Conservation (phyloP, 129 eudicot genomes). For the Smallanthus sonchifolius region DNA sequence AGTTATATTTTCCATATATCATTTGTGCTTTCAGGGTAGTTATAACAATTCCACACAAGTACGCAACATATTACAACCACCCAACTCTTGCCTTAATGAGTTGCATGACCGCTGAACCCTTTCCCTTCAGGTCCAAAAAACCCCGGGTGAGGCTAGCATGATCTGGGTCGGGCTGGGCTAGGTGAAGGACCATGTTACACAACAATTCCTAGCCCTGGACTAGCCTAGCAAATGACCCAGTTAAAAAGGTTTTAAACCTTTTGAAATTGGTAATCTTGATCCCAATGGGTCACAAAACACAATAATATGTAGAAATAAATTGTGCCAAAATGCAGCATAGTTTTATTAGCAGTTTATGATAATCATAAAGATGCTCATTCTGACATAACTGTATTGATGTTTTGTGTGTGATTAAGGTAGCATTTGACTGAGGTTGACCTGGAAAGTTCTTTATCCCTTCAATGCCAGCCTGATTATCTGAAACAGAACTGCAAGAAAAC, state of each 20-base stretch:
- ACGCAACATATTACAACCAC: neutral
- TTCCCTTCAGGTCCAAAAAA: neutral
- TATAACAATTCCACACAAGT: too few species aligned
- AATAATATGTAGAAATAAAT: neutral
- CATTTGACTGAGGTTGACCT: conserved; percentile 12
- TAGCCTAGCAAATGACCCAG: neutral
- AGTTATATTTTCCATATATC: neutral
- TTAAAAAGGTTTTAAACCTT: neutral
- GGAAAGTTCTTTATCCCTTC: conserved; percentile 17
- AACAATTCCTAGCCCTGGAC: neutral
- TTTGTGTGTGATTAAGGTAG: conserved; percentile 3
- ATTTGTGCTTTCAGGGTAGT: neutral
- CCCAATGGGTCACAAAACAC: neutral
- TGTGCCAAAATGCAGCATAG: neutral
- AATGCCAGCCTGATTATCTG: conserved; percentile 51
- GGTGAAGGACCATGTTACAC: neutral
- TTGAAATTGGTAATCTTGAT: neutral
- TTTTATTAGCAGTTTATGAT: conserved; percentile 15
- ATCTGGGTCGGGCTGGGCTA: neutral
- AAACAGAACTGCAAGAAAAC: conserved; percentile 38
- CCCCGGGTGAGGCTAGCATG: neutral
- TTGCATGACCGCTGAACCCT: neutral
- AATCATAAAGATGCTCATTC: neutral
- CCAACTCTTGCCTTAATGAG: neutral
- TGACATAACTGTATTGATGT: conserved; percentile 4